These are phyloP conservation scores for Stachybotrys chlorohalonatus DNA, from an alignment of 2,329 filamentous ascomycete genomes.

Conservation along the genomic window DNA sequence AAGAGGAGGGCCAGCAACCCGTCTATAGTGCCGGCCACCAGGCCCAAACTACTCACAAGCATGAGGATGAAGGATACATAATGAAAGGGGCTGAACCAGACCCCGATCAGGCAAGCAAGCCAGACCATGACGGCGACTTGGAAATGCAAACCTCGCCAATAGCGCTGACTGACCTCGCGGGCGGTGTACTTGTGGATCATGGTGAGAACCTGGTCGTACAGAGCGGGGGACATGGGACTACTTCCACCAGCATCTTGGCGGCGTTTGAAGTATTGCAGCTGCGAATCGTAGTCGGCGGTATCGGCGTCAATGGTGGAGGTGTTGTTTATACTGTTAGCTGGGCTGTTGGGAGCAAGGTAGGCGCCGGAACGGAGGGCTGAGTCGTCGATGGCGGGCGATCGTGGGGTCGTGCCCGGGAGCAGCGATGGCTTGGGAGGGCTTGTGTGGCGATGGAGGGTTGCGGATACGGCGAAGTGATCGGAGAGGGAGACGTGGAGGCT, in stretches of 20 bases:
- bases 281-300: conserved; percentile 17
- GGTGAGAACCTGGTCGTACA: conserved; percentile 59
- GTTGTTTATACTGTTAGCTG: conserved; percentile 10
- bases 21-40: conserved; percentile 70
- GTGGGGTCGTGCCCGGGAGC: conserved; percentile 7
- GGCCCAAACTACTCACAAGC: conserved; percentile 66
- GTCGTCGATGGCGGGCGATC: conserved; percentile 6
- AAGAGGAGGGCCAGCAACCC: conserved; percentile 83
- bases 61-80: conserved; percentile 75
- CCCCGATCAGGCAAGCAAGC: conserved; percentile 65
- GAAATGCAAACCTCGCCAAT: conserved; percentile 68
- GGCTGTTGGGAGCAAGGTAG: conserved; percentile 12
- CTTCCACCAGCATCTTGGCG: conserved; percentile 5
- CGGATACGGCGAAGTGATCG: conserved; percentile 89
- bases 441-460: conserved; percentile 46
- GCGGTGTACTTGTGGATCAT: conserved; percentile 59
- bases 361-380: conserved; percentile 15
- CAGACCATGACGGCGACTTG: conserved; percentile 55
- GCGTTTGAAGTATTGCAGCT: conserved; percentile 18
- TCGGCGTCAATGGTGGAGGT: conserved; percentile 8
- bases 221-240: conserved; percentile 7
- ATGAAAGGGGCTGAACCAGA: conserved; percentile 76
- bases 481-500: conserved; percentile 77
- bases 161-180: conserved; percentile 65
- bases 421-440: conserved; percentile 6